Percentiles rank a stretch among this genome's conserved stretches.
Conservation (phyloP, 495 filamentous ascomycete species). For the Xylaria castorea region DNA sequence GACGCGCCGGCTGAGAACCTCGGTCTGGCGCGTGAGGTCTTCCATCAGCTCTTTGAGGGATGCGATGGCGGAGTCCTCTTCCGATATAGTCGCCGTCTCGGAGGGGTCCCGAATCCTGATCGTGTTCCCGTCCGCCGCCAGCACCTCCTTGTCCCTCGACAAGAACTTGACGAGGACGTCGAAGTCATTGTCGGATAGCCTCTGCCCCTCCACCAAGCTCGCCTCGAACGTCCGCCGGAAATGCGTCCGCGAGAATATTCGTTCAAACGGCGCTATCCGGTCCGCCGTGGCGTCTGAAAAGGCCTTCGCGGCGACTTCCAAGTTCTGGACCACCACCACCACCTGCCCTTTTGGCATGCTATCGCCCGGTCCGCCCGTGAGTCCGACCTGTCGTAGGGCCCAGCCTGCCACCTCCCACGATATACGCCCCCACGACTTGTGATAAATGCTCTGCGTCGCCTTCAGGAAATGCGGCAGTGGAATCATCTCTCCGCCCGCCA, state of each 20-base stretch:
- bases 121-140: constrained; percentile 72
- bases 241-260: constrained; percentile 69
- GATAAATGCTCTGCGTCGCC: constrained; percentile 68
- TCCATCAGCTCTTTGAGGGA: constrained; percentile 72
- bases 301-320: constrained; percentile 58
- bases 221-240: constrained; percentile 66
- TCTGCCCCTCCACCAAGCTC: constrained; percentile 54
- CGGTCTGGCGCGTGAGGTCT: constrained; percentile 65
- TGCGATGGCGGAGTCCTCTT: constrained; percentile 81
- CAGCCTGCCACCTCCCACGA: constrained; percentile 70
- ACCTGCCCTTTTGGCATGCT: constrained; percentile 59
- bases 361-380: constrained; percentile 58
- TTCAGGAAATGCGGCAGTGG: constrained; percentile 67
- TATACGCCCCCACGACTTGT: constrained; percentile 54
- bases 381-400: constrained; percentile 73
- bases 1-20: constrained; percentile 57
- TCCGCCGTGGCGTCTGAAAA: constrained; percentile 54
- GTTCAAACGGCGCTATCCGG: constrained; percentile 61
- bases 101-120: constrained; percentile 72
- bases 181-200: constrained; percentile 69
- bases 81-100: constrained; percentile 60
- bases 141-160: constrained; percentile 67
- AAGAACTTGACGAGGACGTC: constrained; percentile 75
- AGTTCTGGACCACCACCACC: constrained; percentile 62
- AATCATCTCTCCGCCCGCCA: constrained; percentile 70